Percentiles rank a stretch among this genome's conserved stretches.
phyloP scores from a whole-genome alignment of 345 rosid genomes.

The Erodium maritimum region DNA sequence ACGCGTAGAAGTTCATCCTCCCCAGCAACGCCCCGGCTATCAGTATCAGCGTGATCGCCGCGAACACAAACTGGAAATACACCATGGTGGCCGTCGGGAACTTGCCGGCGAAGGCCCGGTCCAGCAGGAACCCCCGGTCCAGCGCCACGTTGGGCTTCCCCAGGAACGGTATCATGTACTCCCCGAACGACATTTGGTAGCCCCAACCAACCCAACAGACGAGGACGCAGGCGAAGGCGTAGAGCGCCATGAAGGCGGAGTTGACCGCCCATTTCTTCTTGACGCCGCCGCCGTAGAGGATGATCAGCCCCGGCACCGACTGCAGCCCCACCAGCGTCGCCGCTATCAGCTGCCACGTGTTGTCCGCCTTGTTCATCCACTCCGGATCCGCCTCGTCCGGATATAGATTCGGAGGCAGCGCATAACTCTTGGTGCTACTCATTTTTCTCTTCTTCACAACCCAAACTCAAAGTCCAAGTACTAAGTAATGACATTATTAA shows the following conservation, averaged over 20 bases:
- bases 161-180: slow-evolving; percentile 21
- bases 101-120: slow-evolving; percentile 4
- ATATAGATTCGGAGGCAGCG: slow-evolving; percentile 23
- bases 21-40: slow-evolving; percentile 55
- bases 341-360: slow-evolving; percentile 59
- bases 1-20: slow-evolving; percentile 57
- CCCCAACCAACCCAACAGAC: slow-evolving; percentile 66
- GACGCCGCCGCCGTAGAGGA: slow-evolving; percentile 52
- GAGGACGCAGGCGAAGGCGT: slow-evolving; percentile 49
- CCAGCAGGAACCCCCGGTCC: slow-evolving; percentile 27
- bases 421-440: no score
- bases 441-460: no score
- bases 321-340: slow-evolving; percentile 55
- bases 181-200: slow-evolving; percentile 41
- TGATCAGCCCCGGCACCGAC: slow-evolving; percentile 58
- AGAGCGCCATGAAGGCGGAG: slow-evolving; percentile 63
- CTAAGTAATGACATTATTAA: no score
- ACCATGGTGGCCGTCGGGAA: slow-evolving; percentile 56
- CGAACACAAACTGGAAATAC: slow-evolving; percentile 54
- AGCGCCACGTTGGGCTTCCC: slow-evolving; percentile 33
- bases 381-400: slow-evolving; percentile 28
- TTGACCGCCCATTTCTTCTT: slow-evolving; percentile 74
- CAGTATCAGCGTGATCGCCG: slow-evolving; percentile 49
- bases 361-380: slow-evolving; percentile 61
- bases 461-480: no score